Percentiles rank a stretch among this genome's conserved stretches.
Conservation (phyloP, 345 rosid genomes). For the Corchorus capsularis region DNA sequence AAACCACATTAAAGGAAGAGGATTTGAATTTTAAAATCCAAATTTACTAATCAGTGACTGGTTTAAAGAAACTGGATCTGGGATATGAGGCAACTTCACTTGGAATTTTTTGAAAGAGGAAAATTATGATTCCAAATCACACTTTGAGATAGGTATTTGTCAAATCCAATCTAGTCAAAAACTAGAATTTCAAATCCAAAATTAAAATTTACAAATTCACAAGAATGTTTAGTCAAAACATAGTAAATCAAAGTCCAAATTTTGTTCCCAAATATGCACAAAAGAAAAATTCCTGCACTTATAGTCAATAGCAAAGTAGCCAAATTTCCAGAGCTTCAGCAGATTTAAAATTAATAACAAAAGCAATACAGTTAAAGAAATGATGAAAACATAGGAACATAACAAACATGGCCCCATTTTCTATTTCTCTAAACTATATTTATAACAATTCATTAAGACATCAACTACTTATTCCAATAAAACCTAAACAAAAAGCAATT, state of each 20-base stretch:
- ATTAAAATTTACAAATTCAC: neutral
- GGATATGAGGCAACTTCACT: neutral
- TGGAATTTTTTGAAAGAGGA: neutral
- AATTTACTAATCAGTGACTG: neutral
- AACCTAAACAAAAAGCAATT: no score
- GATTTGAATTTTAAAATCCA: neutral
- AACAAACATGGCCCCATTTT: neutral
- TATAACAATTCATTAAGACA: neutral
- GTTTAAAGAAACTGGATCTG: slow-evolving; percentile 14
- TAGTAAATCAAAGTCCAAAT: neutral
- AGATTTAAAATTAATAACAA: neutral
- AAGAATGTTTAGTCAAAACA: neutral
- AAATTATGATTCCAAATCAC: neutral
- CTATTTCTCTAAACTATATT: neutral
- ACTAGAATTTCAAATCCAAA: neutral
- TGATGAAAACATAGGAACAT: slow-evolving; percentile 1
- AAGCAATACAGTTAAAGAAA: neutral
- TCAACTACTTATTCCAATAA: neutral
- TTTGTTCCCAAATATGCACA: neutral
- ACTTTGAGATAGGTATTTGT: neutral
- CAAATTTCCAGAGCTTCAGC: neutral
- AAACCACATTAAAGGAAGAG: neutral
- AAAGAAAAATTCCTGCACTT: neutral
- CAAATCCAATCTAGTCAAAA: neutral
- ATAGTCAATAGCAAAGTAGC: slow-evolving; percentile 2